A percentile compares a stretch with the other conserved stretches of the same genome.
These are phyloP conservation scores for Thalassiosira mediterranea DNA, from an alignment of 352 stramenopile genomes.

Conservation along the genomic window DNA sequence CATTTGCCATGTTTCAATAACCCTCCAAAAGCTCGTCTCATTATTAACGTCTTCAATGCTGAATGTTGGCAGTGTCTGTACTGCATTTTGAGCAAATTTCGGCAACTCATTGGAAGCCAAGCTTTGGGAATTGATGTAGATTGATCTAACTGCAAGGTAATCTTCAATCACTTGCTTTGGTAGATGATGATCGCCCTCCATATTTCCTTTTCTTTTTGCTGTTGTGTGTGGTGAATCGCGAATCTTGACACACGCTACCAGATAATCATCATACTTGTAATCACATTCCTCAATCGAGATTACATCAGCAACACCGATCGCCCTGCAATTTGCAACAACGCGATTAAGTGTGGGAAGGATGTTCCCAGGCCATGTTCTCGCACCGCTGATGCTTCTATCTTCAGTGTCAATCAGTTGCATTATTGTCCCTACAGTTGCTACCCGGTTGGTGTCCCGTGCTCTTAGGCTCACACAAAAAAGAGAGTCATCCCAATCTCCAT, in stretches of 20 bases:
- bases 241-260: constrained; percentile 40
- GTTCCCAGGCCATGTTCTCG: constrained; percentile 29
- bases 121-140: constrained; percentile 53
- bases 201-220: constrained; percentile 5
- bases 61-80: constrained; percentile 38
- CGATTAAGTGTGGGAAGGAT: constrained; percentile 21
- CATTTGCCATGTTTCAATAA: constrained; percentile 57
- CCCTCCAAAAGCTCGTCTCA: constrained; percentile 42
- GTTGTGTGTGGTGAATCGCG: constrained; percentile 11
- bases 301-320: constrained; percentile 48
- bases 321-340: constrained; percentile 44
- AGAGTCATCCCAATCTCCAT: constrained; percentile 34
- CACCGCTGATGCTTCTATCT: constrained; percentile 35
- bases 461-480: constrained; percentile 49
- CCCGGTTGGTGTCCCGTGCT: constrained; percentile 49
- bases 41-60: constrained; percentile 15
- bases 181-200: background rate
- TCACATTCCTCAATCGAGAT: constrained; percentile 39
- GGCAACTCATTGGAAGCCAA: constrained; percentile 49
- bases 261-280: constrained; percentile 47
- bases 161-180: constrained; percentile 30
- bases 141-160: constrained; percentile 44
- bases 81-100: constrained; percentile 34
- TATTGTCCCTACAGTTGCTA: constrained; percentile 53
- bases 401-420: constrained; percentile 48